These are phyloP conservation scores for Amanita rimosa DNA, from an alignment of 768 basidiomycete genomes.

Conservation along the genomic window DNA sequence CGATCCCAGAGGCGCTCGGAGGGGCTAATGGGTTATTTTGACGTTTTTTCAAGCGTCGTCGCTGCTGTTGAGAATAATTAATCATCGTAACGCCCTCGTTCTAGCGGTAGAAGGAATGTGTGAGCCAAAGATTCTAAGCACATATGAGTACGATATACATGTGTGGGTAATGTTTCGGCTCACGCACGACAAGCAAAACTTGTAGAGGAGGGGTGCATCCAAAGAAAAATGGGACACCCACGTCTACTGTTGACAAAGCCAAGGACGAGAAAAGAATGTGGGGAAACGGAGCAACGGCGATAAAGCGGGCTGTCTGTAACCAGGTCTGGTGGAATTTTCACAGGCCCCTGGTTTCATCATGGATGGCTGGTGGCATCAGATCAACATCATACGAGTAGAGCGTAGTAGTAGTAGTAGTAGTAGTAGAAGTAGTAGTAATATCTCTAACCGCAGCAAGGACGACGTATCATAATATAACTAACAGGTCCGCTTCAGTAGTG, in stretches of 20 bases:
- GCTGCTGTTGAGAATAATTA: conserved; percentile 8
- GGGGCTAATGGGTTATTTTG: conserved; percentile 9
- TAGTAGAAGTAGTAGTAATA: too few relatives aligned
- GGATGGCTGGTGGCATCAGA: too few relatives aligned
- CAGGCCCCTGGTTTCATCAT: conserved; percentile 1
- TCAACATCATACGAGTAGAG: too few relatives aligned
- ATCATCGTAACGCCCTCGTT: conserved; percentile 12
- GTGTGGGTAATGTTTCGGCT: neutral
- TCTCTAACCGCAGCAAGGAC: too few relatives aligned
- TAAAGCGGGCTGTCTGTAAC: neutral
- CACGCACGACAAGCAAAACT: neutral
- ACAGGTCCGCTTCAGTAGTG: too few relatives aligned
- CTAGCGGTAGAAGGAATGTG: conserved; percentile 6
- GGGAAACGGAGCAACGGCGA: neutral
- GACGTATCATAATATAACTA: too few relatives aligned
- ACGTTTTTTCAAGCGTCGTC: conserved; percentile 9
- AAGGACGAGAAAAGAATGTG: neutral
- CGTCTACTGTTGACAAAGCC: neutral
- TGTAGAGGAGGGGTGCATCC: neutral
- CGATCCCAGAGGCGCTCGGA: conserved; percentile 12
- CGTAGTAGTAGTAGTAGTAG: too few relatives aligned
- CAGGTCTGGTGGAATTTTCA: conserved; percentile 1
- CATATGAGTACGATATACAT: neutral
- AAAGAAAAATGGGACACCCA: neutral
- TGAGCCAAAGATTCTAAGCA: conserved; percentile 2